phyloP scores from a whole-genome alignment of 441 rosid species.

The Corymbia calophylla region DNA sequence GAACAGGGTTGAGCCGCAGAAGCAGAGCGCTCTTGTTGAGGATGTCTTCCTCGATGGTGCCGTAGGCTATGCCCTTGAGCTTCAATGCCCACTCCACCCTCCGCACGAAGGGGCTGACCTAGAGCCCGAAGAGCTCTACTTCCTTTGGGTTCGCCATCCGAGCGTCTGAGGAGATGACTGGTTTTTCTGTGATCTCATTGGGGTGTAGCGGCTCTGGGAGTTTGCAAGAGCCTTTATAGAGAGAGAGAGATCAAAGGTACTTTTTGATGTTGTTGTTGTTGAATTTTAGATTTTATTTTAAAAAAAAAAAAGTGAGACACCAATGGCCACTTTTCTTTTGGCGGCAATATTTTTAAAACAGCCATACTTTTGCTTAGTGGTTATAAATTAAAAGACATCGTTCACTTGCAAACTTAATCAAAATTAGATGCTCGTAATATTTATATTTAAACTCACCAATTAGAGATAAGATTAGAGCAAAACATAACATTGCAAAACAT shows the following conservation, averaged over 20 bases:
- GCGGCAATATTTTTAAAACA: no score
- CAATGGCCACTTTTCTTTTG: no score
- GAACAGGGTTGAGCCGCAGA: slow-evolving; percentile 16
- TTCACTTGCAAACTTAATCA: no score
- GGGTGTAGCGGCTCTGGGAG: not conserved
- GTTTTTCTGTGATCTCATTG: not conserved
- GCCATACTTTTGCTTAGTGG: not conserved
- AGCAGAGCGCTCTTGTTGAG: slow-evolving; percentile 21
- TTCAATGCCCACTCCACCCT: slow-evolving; percentile 26
- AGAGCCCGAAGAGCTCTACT: slow-evolving; percentile 19
- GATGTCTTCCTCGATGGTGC: slow-evolving; percentile 24
- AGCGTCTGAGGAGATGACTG: not conserved
- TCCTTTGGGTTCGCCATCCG: not conserved
- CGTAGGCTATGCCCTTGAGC: slow-evolving; percentile 21
- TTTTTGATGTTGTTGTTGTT: no score
- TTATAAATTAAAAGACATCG: not conserved
- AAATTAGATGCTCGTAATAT: not conserved
- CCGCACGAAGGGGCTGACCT: slow-evolving; percentile 19
- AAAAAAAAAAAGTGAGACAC: no score
- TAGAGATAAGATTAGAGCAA: not conserved
- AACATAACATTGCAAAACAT: no score
- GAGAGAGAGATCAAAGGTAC: not conserved
- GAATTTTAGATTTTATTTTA: no score
- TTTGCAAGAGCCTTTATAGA: no score
- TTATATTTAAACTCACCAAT: not conserved